A percentile compares a stretch with the other conserved stretches of the same genome.
These are phyloP conservation scores for Termitomyces sp. DNA, from an alignment of 768 basidiomycete species.

Conservation along the genomic window DNA sequence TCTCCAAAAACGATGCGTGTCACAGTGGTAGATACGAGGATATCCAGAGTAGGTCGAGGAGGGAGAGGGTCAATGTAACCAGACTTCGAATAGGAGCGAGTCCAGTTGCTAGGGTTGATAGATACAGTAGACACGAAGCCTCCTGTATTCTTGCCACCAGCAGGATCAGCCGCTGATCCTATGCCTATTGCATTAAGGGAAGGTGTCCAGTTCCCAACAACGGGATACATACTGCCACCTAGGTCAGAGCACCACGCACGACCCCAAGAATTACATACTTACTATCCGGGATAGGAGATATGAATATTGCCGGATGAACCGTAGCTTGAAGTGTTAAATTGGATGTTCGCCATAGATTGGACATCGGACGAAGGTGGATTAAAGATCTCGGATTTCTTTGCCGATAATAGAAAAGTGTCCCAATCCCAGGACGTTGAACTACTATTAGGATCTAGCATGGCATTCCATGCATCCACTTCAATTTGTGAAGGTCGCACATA, in stretches of 20 bases:
- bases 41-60: slow-evolving; percentile 58
- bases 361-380: slow-evolving; percentile 39
- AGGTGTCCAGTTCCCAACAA: slow-evolving; percentile 54
- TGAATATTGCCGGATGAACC: slow-evolving; percentile 44
- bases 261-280: background rate
- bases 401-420: slow-evolving; percentile 36
- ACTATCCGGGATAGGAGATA: slow-evolving; percentile 21
- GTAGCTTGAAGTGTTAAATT: slow-evolving; percentile 36
- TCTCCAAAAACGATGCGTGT: slow-evolving; percentile 44
- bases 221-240: slow-evolving; percentile 38
- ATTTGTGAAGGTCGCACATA: slow-evolving; percentile 48
- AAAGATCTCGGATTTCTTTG: slow-evolving; percentile 51
- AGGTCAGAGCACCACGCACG: slow-evolving; percentile 33
- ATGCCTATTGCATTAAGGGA: slow-evolving; percentile 46
- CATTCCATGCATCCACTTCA: slow-evolving; percentile 42
- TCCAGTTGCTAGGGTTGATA: slow-evolving; percentile 61
- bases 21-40: slow-evolving; percentile 59
- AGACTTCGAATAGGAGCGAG: slow-evolving; percentile 56
- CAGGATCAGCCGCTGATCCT: slow-evolving; percentile 33
- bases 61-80: slow-evolving; percentile 61
- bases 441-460: slow-evolving; percentile 30
- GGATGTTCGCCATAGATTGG: slow-evolving; percentile 34
- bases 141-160: slow-evolving; percentile 47
- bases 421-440: slow-evolving; percentile 36
- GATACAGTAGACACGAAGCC: slow-evolving; percentile 52